Conservation (phyloP, 1,284 basidiomycete genomes). For the Ceratobasidium sp. region DNA sequence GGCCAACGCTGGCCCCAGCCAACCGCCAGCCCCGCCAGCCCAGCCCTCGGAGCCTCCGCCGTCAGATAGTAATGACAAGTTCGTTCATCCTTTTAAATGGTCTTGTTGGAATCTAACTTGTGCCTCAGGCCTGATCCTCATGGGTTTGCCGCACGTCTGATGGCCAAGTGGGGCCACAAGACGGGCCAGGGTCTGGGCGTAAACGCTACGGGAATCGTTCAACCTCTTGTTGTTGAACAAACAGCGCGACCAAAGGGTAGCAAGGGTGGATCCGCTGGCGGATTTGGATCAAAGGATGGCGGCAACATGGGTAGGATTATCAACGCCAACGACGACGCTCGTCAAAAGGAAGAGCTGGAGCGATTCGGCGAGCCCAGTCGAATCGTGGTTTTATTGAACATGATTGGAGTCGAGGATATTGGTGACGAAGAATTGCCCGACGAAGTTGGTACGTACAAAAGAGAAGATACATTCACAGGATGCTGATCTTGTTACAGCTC, state of each 20-base stretch:
- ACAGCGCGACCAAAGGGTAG: conserved; percentile 56
- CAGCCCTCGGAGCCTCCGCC: conserved; percentile 33
- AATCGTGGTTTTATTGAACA: conserved; percentile 85
- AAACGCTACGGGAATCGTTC: conserved; percentile 82
- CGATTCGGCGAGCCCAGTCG: conserved; percentile 86
- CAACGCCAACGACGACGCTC: conserved; percentile 81
- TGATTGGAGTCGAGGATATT: conserved; percentile 80
- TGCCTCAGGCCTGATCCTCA: conserved; percentile 64
- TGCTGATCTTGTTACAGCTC: conserved; percentile 56
- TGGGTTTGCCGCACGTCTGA: conserved; percentile 76
- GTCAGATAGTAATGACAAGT: conserved; percentile 20
- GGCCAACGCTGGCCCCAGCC: conserved; percentile 47
- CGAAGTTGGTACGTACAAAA: conserved; percentile 75
- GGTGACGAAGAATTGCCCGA: conserved; percentile 84
- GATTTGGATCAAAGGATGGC: conserved; percentile 65
- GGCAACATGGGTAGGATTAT: conserved; percentile 83
- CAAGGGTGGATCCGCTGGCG: conserved; percentile 47
- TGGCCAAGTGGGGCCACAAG: conserved; percentile 95
- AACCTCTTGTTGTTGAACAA: conserved; percentile 79
- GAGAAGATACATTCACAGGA: conserved; percentile 2
- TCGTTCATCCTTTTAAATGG: not conserved
- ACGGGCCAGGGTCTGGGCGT: conserved; percentile 89
- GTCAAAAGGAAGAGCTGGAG: conserved; percentile 72
- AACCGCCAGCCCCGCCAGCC: conserved; percentile 40
- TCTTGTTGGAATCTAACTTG: not conserved